Base-by-base conservation (phyloP, 108 stramenopile species). In the Skeletonema tropicum region DNA sequence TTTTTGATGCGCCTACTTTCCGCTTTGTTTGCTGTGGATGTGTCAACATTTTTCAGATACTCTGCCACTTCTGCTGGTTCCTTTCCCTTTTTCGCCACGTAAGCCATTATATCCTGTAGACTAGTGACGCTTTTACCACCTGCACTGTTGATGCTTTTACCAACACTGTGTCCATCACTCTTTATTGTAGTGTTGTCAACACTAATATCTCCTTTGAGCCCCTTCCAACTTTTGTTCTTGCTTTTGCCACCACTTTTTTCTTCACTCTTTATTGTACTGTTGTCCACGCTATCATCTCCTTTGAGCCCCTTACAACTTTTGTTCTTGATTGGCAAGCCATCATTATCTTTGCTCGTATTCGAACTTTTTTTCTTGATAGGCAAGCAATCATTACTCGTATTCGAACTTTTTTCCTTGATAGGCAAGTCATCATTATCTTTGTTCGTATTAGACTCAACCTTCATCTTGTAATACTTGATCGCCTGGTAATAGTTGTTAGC, bases 401-500 rank as follows among this genome's bases (percentile, higher is more conserved):
- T 29, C 26, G 26, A 29, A 29, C 26, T 29, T 29, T 29, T 29
- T 1, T 2, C 2, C 26, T 29, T 29, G 26, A 29, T 29, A 29
- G 26, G 1, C 26, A 29, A 29, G 26, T 29, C 48, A 21, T 49
- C 48, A 19, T 49, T 21, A 49, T 7, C 3, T 4, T 49, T 49
- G 48, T 19, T 49, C 19, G 48, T 21, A 19, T 21, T 14, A 17
- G 48, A 19, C 15, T 15, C 45, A 19, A 6, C 7, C 19, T 19
- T 19, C n/a, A 49, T 49, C 48, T 21, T 19, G 2, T 29, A 29
- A 49, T 49, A 49, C 7, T 6, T 19, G 5, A 49, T 21, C n/a
- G 48, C 48, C 17, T 49, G 48, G 48, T 49, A 49, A 49, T 49
- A 49, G 48, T 49, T 49, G 3, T 49, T 49, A 21, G 48, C 48